A percentile compares a stretch with the other conserved stretches of the same genome.
Evolutionary conservation across 768 basidiomycete genomes (phyloP).

Genomic region (Termitomyces titanicus): DNA sequence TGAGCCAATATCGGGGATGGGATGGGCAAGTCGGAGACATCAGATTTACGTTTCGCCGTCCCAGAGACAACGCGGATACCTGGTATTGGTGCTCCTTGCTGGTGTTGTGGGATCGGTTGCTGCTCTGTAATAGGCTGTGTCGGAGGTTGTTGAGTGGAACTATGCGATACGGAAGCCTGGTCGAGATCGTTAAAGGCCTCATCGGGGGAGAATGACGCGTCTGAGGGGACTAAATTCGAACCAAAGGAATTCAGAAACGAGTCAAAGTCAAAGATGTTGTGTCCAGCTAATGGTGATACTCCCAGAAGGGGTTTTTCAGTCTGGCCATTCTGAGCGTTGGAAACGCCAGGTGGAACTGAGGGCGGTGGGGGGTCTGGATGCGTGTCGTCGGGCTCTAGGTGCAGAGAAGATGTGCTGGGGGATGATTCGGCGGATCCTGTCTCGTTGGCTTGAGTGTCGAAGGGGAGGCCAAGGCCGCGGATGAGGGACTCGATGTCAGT

Average conservation of each 20-base stretch:
- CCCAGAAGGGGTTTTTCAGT: background rate
- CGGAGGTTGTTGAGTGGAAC: background rate
- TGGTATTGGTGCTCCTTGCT: constrained; percentile 10
- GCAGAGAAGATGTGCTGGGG: constrained; percentile 7
- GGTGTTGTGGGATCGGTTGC: background rate
- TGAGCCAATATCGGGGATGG: background rate
- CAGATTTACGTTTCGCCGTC: constrained; percentile 15
- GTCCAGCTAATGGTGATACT: background rate
- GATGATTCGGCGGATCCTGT: constrained; percentile 1
- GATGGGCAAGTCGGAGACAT: constrained; percentile 11
- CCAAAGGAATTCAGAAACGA: constrained; percentile 14
- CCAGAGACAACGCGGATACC: constrained; percentile 6
- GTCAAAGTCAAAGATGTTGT: constrained; percentile 14
- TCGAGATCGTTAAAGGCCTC: constrained; percentile 6
- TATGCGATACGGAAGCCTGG: background rate
- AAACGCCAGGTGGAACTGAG: background rate
- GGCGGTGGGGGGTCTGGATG: constrained; percentile 1
- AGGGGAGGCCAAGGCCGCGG: constrained; percentile 41
- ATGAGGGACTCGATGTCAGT: constrained; percentile 69
- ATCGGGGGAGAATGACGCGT: constrained; percentile 1
- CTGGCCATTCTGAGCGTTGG: background rate
- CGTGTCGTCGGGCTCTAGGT: constrained; percentile 5
- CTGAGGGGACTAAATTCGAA: background rate
- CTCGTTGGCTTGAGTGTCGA: background rate
- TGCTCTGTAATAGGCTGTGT: background rate